Evolutionary conservation across 2,329 filamentous ascomycete genomes (phyloP).

Genomic region (Alternaria panax): DNA sequence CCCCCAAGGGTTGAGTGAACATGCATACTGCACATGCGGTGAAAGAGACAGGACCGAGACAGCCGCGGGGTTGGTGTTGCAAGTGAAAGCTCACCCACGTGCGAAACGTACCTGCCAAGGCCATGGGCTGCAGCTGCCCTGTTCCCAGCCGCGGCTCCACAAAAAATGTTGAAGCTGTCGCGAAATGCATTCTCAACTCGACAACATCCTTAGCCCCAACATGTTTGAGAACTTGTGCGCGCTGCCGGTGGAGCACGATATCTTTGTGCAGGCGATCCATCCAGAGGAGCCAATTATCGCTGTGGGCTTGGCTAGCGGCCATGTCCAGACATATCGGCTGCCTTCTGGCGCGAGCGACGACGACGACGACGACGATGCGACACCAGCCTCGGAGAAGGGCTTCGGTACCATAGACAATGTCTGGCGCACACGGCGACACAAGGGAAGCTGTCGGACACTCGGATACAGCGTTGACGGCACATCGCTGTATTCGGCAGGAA

Average conservation of each 20-base stretch:
- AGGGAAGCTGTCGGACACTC: constrained; percentile 87
- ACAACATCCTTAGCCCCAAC: constrained; percentile 16
- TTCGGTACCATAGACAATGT: constrained; percentile 79
- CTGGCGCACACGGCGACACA: constrained; percentile 90
- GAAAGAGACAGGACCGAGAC: neutral
- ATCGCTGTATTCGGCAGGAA: constrained; percentile 67
- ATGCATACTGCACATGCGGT: neutral
- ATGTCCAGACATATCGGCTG: constrained; percentile 84
- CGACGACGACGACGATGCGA: constrained; percentile 59
- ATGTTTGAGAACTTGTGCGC: constrained; percentile 96
- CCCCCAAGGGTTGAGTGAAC: neutral
- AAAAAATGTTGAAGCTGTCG: constrained; percentile 35
- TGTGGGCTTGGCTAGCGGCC: constrained; percentile 83
- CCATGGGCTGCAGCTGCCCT: constrained; percentile 27
- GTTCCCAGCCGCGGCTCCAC: constrained; percentile 21
- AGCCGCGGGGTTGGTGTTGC: neutral
- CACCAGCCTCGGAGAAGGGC: constrained; percentile 63
- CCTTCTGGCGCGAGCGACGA: constrained; percentile 63
- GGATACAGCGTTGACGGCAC: constrained; percentile 80
- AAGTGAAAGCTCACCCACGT: neutral
- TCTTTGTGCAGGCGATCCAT: constrained; percentile 89
- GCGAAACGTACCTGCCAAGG: constrained; percentile 22
- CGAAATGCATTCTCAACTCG: constrained; percentile 1
- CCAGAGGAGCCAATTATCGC: constrained; percentile 84
- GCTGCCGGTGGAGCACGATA: constrained; percentile 81